Conservation (phyloP, 495 filamentous ascomycete genomes). For the Stereocaulon alpinum region DNA sequence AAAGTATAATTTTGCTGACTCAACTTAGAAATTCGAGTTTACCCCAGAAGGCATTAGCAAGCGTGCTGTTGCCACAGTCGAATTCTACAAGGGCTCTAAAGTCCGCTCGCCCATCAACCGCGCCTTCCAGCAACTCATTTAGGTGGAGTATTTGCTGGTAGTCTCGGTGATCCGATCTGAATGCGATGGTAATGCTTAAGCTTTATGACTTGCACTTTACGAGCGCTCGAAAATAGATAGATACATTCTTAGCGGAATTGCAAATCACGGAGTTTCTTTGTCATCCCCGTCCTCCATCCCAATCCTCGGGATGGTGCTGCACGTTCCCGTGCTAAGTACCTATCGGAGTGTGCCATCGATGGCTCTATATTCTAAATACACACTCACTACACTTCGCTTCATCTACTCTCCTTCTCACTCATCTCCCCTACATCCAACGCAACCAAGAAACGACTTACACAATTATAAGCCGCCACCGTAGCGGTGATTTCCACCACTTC, state of each 20-base stretch:
- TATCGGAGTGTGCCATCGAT: too few relatives aligned
- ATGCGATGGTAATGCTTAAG: neutral
- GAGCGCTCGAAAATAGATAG: neutral
- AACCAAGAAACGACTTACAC: slow-evolving; percentile 75
- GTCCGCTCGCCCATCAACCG: slow-evolving; percentile 93
- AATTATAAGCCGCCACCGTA: slow-evolving; percentile 76
- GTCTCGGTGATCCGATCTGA: neutral
- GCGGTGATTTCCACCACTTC: slow-evolving; percentile 72
- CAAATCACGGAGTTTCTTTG: too few relatives aligned
- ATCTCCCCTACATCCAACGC: slow-evolving; percentile 67
- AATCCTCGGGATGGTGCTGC: too few relatives aligned
- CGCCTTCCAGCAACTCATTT: slow-evolving; percentile 79
- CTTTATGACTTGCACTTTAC: slow-evolving; percentile 1
- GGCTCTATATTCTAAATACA: too few relatives aligned
- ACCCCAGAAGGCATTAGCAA: slow-evolving; percentile 92
- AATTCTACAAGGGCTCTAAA: slow-evolving; percentile 91
- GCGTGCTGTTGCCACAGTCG: slow-evolving; percentile 78
- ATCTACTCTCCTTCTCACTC: slow-evolving; percentile 25
- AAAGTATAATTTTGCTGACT: slow-evolving; percentile 24
- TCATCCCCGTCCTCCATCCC: too few relatives aligned
- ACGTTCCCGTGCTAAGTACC: too few relatives aligned
- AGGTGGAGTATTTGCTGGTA: slow-evolving; percentile 21
- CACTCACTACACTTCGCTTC: too few relatives aligned
- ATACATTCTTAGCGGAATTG: too few relatives aligned
- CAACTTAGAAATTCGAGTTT: slow-evolving; percentile 88